Evolutionary conservation across 805 yeast species (phyloP), one percentile per base, ranked within the genome.

Genomic region (Candida boleticola): DNA sequence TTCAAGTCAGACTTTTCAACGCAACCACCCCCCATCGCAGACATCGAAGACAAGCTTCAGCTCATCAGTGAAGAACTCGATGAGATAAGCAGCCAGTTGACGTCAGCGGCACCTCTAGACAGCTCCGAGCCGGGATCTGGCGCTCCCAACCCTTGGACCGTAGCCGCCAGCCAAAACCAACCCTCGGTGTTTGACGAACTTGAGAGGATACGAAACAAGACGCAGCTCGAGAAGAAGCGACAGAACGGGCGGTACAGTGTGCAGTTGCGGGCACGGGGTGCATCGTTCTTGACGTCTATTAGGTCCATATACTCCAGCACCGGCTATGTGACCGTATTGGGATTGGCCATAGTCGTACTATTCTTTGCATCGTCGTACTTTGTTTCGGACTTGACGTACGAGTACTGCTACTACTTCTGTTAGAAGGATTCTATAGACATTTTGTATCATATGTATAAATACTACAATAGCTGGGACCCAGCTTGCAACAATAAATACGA

Each of bases 381-480:
- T 26, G 61, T 60, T 11, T 63, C 68, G n/a, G 66, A 59, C 16
- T 48, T 60, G 22, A 51, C 54, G 21, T 66, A 67, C 45, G 65
- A 64, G 14, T 68, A 68, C 50, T 68, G 74, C 49, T 69, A 69
- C 53, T 68, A 64, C 52, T 57, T 55, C 48, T 68, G 73, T 49
- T 68, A 41, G 52, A 18, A 16, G n/a, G 20, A 23, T 31, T 10
- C 9, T 29, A n/a, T 5, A 29, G 18, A 29, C 14, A 10, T 7
- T 7, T 31, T 31, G 35, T 31, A 31, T 31, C 4, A 31, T 31
- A 31, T 31, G 35, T 31, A 31, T 31, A 31, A 23, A 23, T 23
- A 23, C 27, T 23, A 23, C 27, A n/a, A n/a, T n/a, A 23, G 27
- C 27, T 7, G 27, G 27, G 27, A 11, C 11, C 27, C 27, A n/a